phyloP scores from a whole-genome alignment of 176 grass and related monocot genomes.

The Canna indica region DNA sequence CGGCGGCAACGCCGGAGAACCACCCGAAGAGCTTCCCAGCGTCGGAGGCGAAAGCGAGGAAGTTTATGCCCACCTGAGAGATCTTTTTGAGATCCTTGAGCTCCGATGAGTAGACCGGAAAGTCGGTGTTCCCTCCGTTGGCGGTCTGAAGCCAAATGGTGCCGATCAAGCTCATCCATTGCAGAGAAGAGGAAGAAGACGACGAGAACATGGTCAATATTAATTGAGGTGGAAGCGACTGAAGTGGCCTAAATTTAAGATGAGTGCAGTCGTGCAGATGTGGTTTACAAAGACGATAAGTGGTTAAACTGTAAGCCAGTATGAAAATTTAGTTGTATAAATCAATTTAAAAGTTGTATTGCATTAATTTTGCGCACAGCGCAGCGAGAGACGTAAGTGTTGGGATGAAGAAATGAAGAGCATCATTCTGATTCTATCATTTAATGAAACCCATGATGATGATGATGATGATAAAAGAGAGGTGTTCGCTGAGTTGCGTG shows the following conservation, averaged over 20 bases:
- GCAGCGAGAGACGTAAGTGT: too few species aligned
- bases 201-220: background rate
- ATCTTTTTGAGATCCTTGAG: constrained; percentile 19
- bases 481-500: too few species aligned
- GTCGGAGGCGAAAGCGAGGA: constrained; percentile 26
- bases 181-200: background rate
- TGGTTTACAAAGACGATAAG: too few species aligned
- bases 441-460: too few species aligned
- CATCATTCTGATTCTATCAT: too few species aligned
- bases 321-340: too few species aligned
- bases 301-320: too few species aligned
- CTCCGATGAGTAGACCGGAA: constrained; percentile 21
- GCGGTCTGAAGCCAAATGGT: constrained; percentile 28
- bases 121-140: constrained; percentile 18
- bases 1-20: constrained; percentile 14
- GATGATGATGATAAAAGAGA: too few species aligned
- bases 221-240: constrained; percentile 19
- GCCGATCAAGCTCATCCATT: constrained; percentile 21
- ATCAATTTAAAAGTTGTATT: too few species aligned
- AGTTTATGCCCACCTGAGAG: constrained; percentile 26
- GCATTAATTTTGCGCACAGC: too few species aligned
- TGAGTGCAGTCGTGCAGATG: too few species aligned
- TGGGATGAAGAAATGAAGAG: too few species aligned
- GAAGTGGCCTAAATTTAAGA: background rate
- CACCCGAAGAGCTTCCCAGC: constrained; percentile 27